Evolutionary conservation across 148 eudicot species (phyloP), one percentile per base, ranked within the genome.

Genomic region (Nyssa sinensis): DNA sequence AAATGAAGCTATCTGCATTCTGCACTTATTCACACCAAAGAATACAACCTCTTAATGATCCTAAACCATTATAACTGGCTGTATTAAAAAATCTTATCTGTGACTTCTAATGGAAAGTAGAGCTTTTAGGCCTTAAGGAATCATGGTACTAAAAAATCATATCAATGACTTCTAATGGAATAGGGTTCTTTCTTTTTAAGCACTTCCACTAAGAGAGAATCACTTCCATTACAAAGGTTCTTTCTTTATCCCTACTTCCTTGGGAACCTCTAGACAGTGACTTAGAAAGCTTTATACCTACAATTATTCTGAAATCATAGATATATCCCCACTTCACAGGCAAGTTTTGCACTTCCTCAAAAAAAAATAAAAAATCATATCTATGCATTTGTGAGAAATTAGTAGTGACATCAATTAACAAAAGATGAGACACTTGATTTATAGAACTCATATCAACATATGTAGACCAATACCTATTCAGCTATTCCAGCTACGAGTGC

Each of bases 161-260:
- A 47, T 33, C 37, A 31, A 35, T 62, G 24, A 74, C 33, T 53
- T 73, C 47, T 62, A 66, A 64, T 25, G 74, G 86, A 82, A 87
- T 74, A 71, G 74, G 80, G 80, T 85, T 75, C 88, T 84, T 79
- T 68, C 75, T 72, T 85, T n/a, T 83, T 77, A 71, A 73, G 83
- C 84, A 59, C 78, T 67, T 70, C 79, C 83, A 49, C 73, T 51
- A 4, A 67, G 71, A 81, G 75, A 68, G 81, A 79, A 84, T 81
- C 83, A 82, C 84, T 82, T 78, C 80, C 24, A 73, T 35, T 64
- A 64, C 64, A 31, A 32, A 44, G 72, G 67, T 64, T 64, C 33
- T 61, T 75, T 64, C 72, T 70, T 51, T 53, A 71, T 86, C 30
- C 58, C 35, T 65, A 55, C 78, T 74, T 78, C 77, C 35, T 69